phyloP scores from a whole-genome alignment of 2,329 filamentous ascomycete genomes.

The Alternaria postmessia region DNA sequence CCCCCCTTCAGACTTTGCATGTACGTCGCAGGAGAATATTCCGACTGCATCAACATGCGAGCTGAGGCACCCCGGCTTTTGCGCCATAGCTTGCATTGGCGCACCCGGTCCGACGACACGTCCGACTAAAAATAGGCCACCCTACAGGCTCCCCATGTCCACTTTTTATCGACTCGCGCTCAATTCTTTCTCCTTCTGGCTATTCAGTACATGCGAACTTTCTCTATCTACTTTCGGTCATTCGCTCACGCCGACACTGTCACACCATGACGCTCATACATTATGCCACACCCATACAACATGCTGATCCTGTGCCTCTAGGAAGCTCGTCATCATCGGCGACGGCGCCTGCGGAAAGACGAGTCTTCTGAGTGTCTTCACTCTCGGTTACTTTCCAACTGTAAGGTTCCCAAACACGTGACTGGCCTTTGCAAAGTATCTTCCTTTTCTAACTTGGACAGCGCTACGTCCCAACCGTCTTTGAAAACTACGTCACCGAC shows the following conservation, averaged over 20 bases:
- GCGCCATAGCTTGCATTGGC: conserved; percentile 51
- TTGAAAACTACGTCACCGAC: conserved; percentile 99
- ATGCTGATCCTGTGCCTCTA: conserved; percentile 54
- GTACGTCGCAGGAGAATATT: neutral
- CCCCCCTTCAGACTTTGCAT: neutral
- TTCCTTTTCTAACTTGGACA: conserved; percentile 33
- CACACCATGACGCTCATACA: conserved; percentile 21
- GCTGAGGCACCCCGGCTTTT: conserved; percentile 36
- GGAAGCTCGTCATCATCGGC: conserved; percentile 96
- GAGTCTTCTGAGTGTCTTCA: conserved; percentile 96
- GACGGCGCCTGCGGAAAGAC: conserved; percentile 99
- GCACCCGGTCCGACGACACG: conserved; percentile 46
- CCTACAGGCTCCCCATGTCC: conserved; percentile 43
- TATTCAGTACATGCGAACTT: conserved; percentile 13
- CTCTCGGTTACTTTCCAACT: conserved; percentile 95
- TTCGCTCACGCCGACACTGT: conserved; percentile 18
- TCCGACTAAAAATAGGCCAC: conserved; percentile 49
- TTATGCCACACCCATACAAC: neutral
- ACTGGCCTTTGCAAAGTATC: conserved; percentile 52
- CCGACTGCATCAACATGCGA: conserved; percentile 18
- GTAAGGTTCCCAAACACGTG: conserved; percentile 57
- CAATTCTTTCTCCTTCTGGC: conserved; percentile 27
- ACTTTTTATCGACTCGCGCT: conserved; percentile 45
- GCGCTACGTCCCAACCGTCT: conserved; percentile 78
- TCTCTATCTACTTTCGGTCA: conserved; percentile 7